Conservation (phyloP, 805 yeast species). For the Candida sithepensis region DNA sequence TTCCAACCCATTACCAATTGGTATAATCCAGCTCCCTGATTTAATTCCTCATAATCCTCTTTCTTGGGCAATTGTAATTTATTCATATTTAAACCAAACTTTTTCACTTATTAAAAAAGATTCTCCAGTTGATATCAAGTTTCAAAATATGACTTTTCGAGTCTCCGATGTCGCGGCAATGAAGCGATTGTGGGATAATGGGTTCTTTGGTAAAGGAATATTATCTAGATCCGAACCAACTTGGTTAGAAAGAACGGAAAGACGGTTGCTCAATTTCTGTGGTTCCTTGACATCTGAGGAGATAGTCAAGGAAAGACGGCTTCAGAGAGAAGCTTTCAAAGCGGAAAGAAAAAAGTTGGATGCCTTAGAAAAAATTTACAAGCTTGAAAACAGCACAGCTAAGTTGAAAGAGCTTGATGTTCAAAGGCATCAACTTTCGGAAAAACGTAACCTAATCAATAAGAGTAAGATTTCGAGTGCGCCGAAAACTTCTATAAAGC, state of each 20-base stretch:
- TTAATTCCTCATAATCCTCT: conserved; percentile 43
- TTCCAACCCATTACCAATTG: conserved; percentile 39
- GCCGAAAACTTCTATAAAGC: conserved; percentile 10
- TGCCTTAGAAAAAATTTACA: conserved; percentile 34
- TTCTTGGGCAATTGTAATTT: conserved; percentile 38
- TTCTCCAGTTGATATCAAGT: conserved; percentile 5
- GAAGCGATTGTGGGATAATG: conserved; percentile 68
- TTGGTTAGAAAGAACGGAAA: conserved; percentile 67
- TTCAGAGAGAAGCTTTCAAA: conserved; percentile 71
- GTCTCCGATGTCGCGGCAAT: conserved; percentile 45
- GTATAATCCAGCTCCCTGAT: conserved; percentile 33
- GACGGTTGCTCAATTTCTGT: conserved; percentile 38
- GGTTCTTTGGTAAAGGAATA: conserved; percentile 92
- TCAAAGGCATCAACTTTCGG: conserved; percentile 29
- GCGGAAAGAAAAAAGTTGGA: conserved; percentile 61
- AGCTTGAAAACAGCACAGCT: conserved; percentile 15
- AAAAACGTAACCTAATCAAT: conserved; percentile 16
- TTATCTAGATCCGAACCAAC: conserved; percentile 90
- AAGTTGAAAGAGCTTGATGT: conserved; percentile 35
- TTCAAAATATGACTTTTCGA: conserved; percentile 29
- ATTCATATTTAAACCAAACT: conserved; percentile 21
- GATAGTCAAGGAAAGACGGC: conserved; percentile 67
- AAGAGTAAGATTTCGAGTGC: conserved; percentile 2
- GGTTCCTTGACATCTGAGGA: conserved; percentile 59
- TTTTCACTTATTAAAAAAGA: background rate